Evolutionary conservation across 1,284 basidiomycete species (phyloP), one percentile per base, ranked within the genome.

Genomic region (Vanrija pseudolonga): DNA sequence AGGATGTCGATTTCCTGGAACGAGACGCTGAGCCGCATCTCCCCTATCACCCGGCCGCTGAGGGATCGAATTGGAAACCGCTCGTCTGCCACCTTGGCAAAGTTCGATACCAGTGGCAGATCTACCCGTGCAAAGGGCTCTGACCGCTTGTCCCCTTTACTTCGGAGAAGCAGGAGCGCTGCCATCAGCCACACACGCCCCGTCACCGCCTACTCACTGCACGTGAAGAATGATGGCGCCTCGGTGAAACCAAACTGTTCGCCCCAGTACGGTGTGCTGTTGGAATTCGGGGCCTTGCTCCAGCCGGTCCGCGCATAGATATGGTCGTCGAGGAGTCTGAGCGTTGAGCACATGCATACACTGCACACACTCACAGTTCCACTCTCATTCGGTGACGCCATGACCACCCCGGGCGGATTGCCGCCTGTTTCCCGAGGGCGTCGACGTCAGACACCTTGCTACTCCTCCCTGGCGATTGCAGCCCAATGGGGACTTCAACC

Each of bases 231-330:
- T 3, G 48, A 45, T 7, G 52, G 54, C 3, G 69, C 24, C 14
- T 64, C 60, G 0, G 50, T 51, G 20, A 71, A 57, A 22, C 23
- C 32, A 37, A 67, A 65, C 4, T 45, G 38, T 26, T 68, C 62
- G 2, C 64, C 67, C 68, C 68, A 69, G 53, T 66, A 67, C 0
- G 67, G 66, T 1, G 58, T 54, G 17, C 37, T 43, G 0, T 39
- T 50, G 1, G 47, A 47, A n/a, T 57, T 54, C n/a, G 58, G 54
- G 3, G 60, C 65, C 50, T 58, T 59, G 14, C 53, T 51, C 60
- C 61, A 67, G 15, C 60, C 59, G 6, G 67, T 67, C 8, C 64
- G 59, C 5, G 60, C 65, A 7, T 59, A 45, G 8, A 67, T 32
- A 0, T 45, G 50, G 14, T 57, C 48, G 42, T 68, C 64, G 3